Evolutionary conservation across 1,284 basidiomycete genomes (phyloP).

Genomic region (Ganoderma multipileum): DNA sequence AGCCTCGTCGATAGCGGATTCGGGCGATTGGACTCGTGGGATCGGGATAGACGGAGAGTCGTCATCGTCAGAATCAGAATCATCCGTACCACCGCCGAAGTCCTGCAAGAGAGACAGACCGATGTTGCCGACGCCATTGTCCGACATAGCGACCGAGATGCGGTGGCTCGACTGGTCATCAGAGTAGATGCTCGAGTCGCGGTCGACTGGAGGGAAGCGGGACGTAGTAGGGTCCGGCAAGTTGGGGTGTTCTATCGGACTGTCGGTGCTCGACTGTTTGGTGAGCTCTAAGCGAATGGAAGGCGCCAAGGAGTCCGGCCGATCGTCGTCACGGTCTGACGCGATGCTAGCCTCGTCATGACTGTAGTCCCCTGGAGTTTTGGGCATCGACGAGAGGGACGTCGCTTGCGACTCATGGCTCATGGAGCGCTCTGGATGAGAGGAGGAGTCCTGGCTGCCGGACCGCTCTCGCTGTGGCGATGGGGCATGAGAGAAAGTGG

Average conservation of each 20-base stretch:
- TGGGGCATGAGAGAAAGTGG: constrained; percentile 14
- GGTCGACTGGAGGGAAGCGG: constrained; percentile 18
- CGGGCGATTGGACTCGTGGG: constrained; percentile 20
- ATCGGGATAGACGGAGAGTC: constrained; percentile 13
- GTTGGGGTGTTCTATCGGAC: constrained; percentile 22
- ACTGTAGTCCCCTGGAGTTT: constrained; percentile 34
- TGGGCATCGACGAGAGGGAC: constrained; percentile 32
- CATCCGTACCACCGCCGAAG: constrained; percentile 44
- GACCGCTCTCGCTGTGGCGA: constrained; percentile 23
- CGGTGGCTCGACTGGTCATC: constrained; percentile 37
- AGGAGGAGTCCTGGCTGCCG: constrained; percentile 23
- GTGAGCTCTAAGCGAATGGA: constrained; percentile 23
- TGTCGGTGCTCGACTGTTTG: constrained; percentile 26
- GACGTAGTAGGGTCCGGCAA: constrained; percentile 17
- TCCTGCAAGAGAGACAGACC: constrained; percentile 70
- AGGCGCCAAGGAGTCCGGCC: constrained; percentile 3
- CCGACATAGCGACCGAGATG: constrained; percentile 47
- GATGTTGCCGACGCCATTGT: constrained; percentile 66
- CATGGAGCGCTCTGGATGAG: constrained; percentile 21
- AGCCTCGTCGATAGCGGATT: constrained; percentile 26
- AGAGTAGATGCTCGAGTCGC: constrained; percentile 30
- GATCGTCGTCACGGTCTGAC: constrained; percentile 5
- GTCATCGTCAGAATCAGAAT: constrained; percentile 33
- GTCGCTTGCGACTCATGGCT: constrained; percentile 36
- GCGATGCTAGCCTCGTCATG: constrained; percentile 23